These are phyloP conservation scores for Lentithecium fluviatile DNA, from an alignment of 495 filamentous ascomycete genomes.

Conservation along the genomic window DNA sequence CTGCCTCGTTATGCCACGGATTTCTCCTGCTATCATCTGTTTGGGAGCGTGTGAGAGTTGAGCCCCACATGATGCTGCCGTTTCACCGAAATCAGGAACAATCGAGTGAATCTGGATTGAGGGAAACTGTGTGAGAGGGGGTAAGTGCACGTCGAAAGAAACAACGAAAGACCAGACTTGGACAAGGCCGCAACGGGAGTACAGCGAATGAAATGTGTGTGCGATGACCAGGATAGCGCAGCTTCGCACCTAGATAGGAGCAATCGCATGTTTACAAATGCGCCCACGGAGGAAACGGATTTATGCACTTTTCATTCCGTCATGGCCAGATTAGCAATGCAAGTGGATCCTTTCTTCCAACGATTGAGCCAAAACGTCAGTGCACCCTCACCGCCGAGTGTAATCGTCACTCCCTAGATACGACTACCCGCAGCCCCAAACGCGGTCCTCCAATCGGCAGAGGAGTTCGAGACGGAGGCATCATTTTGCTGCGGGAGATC, in stretches of 20 bases:
- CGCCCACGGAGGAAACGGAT: slow-evolving; percentile 11
- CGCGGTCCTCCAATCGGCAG: no score
- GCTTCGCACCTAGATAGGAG: neutral
- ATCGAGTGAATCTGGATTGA: neutral
- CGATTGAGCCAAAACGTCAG: neutral
- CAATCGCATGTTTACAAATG: slow-evolving; percentile 19
- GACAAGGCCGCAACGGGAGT: neutral
- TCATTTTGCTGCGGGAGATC: neutral
- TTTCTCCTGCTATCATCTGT: slow-evolving; percentile 18
- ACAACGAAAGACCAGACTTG: neutral
- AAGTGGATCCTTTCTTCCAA: neutral
- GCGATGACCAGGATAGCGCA: no score
- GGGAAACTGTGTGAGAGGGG: neutral
- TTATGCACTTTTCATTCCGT: slow-evolving; percentile 11
- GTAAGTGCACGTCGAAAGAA: neutral
- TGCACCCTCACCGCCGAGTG: no score
- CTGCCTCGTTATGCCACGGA: slow-evolving; percentile 27
- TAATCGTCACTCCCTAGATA: no score
- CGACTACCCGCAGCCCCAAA: no score
- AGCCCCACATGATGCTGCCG: slow-evolving; percentile 18
- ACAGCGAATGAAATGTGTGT: neutral
- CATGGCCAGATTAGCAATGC: neutral
- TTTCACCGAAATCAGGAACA: neutral
- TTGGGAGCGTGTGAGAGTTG: neutral
- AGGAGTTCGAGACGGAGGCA: no score